phyloP scores from a whole-genome alignment of 768 basidiomycete genomes.

The Amanita pseudoporphyria region DNA sequence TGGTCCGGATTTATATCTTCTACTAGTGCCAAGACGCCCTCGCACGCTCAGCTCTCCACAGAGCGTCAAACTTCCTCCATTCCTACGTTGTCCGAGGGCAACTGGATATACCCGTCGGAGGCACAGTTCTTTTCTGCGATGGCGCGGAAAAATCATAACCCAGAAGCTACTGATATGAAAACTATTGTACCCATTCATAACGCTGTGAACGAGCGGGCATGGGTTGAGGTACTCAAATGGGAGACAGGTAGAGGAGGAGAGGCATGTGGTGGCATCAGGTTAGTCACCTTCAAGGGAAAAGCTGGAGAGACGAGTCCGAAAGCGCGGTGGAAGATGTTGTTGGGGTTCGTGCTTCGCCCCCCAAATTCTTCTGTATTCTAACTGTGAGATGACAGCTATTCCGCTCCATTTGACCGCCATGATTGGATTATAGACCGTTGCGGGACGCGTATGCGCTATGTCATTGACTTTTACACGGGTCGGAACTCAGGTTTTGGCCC shows the following conservation, averaged over 20 bases:
- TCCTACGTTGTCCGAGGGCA: conserved; percentile 56
- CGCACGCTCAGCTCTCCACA: conserved; percentile 38
- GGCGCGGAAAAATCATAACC: conserved; percentile 88
- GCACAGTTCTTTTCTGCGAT: conserved; percentile 99
- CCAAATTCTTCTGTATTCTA: conserved; percentile 3
- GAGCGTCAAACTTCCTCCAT: conserved; percentile 85
- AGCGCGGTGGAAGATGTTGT: conserved; percentile 70
- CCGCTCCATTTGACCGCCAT: conserved; percentile 92
- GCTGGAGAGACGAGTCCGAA: conserved; percentile 73
- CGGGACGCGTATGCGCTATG: conserved; percentile 80
- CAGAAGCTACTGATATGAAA: conserved; percentile 82
- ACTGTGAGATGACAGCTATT: conserved; percentile 48
- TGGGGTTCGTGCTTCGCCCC: conserved; percentile 57
- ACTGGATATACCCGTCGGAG: conserved; percentile 98
- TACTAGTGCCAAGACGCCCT: conserved; percentile 13
- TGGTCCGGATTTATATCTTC: conserved; percentile 37
- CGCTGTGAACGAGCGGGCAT: conserved; percentile 93
- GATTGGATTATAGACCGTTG: conserved; percentile 97
- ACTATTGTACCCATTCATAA: conserved; percentile 98
- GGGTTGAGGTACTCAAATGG: conserved; percentile 78
- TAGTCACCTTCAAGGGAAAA: conserved; percentile 87
- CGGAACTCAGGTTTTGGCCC: conserved; percentile 34
- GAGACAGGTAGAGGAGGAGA: conserved; percentile 76
- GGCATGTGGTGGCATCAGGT: conserved; percentile 68
- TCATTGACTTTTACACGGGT: conserved; percentile 98